These are phyloP conservation scores for Arthonia radiata DNA, from an alignment of 495 filamentous ascomycete genomes.

Conservation along the genomic window DNA sequence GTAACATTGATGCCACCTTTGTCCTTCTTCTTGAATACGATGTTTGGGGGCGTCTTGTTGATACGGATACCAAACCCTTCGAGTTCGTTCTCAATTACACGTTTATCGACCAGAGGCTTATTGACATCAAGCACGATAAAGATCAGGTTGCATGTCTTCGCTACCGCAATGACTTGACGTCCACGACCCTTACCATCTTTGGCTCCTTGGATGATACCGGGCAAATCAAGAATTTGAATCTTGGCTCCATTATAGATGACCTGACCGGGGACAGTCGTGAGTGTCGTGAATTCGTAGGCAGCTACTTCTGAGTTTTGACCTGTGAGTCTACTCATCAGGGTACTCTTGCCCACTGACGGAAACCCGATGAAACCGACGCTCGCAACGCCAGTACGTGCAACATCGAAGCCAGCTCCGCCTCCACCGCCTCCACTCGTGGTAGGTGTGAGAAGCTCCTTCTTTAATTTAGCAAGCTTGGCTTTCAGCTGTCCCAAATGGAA, in stretches of 20 bases:
- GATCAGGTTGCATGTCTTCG: constrained; percentile 95
- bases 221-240: constrained; percentile 95
- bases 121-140: constrained; percentile 98
- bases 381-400: constrained; percentile 91
- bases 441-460: constrained; percentile 82
- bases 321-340: constrained; percentile 79
- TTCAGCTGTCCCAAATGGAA: constrained; percentile 80
- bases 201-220: constrained; percentile 94
- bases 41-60: constrained; percentile 93
- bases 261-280: constrained; percentile 92
- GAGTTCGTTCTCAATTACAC: constrained; percentile 85
- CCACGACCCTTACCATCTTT: constrained; percentile 97
- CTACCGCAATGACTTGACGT: constrained; percentile 94
- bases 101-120: constrained; percentile 92
- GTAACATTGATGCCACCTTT: constrained; percentile 92
- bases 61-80: constrained; percentile 95
- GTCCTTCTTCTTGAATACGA: constrained; percentile 97
- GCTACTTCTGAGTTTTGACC: constrained; percentile 91
- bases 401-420: constrained; percentile 85
- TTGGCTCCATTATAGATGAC: constrained; percentile 92
- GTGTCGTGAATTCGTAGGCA: constrained; percentile 94
- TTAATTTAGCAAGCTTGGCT: constrained; percentile 93
- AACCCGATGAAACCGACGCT: constrained; percentile 59
- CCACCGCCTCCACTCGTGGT: constrained; percentile 57
- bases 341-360: constrained; percentile 94